phyloP scores from a whole-genome alignment of 2,329 filamentous ascomycete genomes.

The Exophiala aquamarina region DNA sequence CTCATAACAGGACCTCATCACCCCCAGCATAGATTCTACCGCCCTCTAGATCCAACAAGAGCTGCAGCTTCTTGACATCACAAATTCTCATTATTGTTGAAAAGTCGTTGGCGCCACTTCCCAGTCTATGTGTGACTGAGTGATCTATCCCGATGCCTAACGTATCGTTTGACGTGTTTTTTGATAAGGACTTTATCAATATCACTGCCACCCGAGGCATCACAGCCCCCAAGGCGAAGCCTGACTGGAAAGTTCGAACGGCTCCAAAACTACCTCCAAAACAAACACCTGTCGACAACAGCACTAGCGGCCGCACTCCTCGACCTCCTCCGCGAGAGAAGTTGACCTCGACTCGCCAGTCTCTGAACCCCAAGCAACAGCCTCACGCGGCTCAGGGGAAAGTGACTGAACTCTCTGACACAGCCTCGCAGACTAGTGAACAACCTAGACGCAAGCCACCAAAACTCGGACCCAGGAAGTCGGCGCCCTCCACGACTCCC shows the following conservation, averaged over 20 bases:
- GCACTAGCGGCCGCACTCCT: constrained; percentile 11
- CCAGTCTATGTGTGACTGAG: constrained; percentile 13
- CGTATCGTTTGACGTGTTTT: constrained; percentile 32
- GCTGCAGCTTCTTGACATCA: constrained; percentile 9
- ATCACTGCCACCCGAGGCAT: constrained; percentile 29
- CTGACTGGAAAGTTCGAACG: constrained; percentile 31
- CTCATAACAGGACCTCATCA: neutral
- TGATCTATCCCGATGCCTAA: constrained; percentile 29
- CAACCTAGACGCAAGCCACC: constrained; percentile 25
- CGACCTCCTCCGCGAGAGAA: constrained; percentile 23
- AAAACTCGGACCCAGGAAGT: constrained; percentile 28
- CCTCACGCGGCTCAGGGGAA: neutral
- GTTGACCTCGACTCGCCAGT: constrained; percentile 25
- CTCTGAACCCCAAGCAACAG: constrained; percentile 6
- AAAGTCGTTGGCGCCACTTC: neutral
- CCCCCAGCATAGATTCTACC: constrained; percentile 5
- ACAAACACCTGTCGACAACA: constrained; percentile 17
- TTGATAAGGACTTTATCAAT: constrained; percentile 32
- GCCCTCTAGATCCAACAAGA: constrained; percentile 12
- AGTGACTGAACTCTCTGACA: constrained; percentile 9
- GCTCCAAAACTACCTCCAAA: constrained; percentile 30
- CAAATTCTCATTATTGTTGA: neutral
- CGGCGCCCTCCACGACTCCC: constrained; percentile 7
- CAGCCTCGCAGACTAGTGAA: constrained; percentile 17
- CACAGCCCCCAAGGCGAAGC: constrained; percentile 30